phyloP scores from a whole-genome alignment of 345 rosid species.

The Carallia brachiata region DNA sequence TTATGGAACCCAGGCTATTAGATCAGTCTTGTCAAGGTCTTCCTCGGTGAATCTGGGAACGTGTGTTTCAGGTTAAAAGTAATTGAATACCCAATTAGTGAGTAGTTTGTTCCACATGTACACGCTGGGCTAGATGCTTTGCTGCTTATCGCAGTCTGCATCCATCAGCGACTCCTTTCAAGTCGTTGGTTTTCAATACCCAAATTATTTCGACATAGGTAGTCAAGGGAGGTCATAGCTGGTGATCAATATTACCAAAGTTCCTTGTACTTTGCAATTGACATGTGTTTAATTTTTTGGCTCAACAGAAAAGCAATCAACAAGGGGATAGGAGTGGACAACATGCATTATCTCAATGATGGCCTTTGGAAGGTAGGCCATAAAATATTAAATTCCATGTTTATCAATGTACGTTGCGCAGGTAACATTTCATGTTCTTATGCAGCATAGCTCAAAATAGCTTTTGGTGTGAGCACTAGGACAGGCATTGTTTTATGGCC shows the following conservation, averaged over 20 bases:
- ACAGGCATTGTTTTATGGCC: neutral
- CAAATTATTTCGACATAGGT: neutral
- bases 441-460: neutral
- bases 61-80: neutral
- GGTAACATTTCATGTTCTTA: neutral
- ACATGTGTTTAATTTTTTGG: neutral
- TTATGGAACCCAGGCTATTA: too few species aligned
- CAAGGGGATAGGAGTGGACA: slow-evolving; percentile 98
- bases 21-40: neutral
- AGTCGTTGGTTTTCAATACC: too few species aligned
- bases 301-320: slow-evolving; percentile 67
- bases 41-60: neutral
- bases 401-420: neutral
- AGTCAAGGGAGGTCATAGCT: too few species aligned
- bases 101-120: too few species aligned
- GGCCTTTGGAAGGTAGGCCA: slow-evolving; percentile 92
- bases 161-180: too few species aligned
- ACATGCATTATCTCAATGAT: slow-evolving; percentile 97
- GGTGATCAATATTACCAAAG: neutral
- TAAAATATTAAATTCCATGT: neutral
- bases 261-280: neutral
- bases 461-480: neutral
- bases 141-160: too few species aligned
- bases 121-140: too few species aligned
- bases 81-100: neutral